phyloP scores from a whole-genome alignment of 2,329 filamentous ascomycete species.

The Dactylellina haptotyla region DNA sequence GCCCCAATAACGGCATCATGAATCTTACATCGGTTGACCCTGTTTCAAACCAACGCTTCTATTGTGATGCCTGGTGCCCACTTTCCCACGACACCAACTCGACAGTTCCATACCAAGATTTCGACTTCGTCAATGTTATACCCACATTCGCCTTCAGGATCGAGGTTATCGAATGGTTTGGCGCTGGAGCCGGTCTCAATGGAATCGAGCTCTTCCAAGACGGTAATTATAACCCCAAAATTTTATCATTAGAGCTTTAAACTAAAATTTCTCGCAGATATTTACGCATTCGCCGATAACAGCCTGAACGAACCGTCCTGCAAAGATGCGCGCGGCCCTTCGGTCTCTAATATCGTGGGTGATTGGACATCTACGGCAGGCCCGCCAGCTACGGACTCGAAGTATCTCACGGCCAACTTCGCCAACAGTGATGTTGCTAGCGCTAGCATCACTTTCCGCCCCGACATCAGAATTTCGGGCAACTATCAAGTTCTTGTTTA shows the following conservation, averaged over 20 bases:
- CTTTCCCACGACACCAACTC: conserved; percentile 73
- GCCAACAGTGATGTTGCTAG: conserved; percentile 68
- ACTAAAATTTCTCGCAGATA: conserved; percentile 65
- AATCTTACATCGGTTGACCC: conserved; percentile 92
- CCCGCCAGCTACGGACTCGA: conserved; percentile 66
- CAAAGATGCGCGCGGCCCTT: conserved; percentile 71
- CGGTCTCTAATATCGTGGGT: conserved; percentile 75
- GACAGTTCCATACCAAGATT: conserved; percentile 80
- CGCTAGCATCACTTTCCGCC: conserved; percentile 76
- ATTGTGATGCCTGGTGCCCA: conserved; percentile 86
- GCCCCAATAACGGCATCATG: conserved; percentile 91
- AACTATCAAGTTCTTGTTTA: conserved; percentile 92
- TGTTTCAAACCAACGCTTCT: conserved; percentile 71
- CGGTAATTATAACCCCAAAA: conserved; percentile 63
- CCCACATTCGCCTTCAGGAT: conserved; percentile 89
- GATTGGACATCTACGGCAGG: conserved; percentile 72
- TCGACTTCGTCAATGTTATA: conserved; percentile 85
- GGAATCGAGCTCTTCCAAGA: conserved; percentile 89
- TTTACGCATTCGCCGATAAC: conserved; percentile 84
- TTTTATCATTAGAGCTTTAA: neutral
- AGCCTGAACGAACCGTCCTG: conserved; percentile 90
- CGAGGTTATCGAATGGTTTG: conserved; percentile 88
- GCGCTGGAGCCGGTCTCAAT: conserved; percentile 81
- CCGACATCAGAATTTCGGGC: conserved; percentile 86
- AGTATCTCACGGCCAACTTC: conserved; percentile 79